Conservation (phyloP, 2,329 filamentous ascomycete genomes). For the Penicillium sp. region DNA sequence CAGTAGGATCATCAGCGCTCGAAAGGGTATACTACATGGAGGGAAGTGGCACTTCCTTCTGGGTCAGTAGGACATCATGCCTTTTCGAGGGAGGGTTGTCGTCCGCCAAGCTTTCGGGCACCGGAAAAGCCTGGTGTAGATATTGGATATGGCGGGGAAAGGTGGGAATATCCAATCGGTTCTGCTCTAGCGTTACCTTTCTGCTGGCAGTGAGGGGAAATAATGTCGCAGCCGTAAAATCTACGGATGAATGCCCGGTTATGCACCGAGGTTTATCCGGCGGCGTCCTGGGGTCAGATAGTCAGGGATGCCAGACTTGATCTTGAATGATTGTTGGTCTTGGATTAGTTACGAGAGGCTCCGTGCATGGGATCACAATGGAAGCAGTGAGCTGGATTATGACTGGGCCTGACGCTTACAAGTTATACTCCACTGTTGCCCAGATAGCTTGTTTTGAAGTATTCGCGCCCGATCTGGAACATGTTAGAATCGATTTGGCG, state of each 20-base stretch:
- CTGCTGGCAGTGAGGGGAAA: not conserved
- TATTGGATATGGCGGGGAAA: not conserved
- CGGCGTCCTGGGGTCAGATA: not conserved
- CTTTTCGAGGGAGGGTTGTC: constrained; percentile 1
- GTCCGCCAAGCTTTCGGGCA: not conserved
- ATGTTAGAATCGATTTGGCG: too few species aligned
- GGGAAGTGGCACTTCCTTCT: not conserved
- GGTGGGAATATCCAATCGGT: not conserved
- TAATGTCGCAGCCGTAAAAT: not conserved
- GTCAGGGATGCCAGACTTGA: not conserved
- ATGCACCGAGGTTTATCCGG: constrained; percentile 10
- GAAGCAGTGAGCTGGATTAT: too few species aligned
- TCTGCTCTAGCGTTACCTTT: not conserved
- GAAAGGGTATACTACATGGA: not conserved
- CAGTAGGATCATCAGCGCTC: constrained; percentile 9
- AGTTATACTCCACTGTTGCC: too few species aligned
- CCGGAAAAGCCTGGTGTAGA: not conserved
- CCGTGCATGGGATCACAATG: too few species aligned
- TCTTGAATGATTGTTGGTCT: not conserved
- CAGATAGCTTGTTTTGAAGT: too few species aligned
- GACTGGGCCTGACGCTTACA: too few species aligned
- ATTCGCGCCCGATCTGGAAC: too few species aligned
- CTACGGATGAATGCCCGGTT: constrained; percentile 4
- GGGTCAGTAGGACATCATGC: not conserved
- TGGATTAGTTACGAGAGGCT: too few species aligned